A percentile compares a stretch with the other conserved stretches of the same genome.
Conservation (phyloP, 2,329 filamentous ascomycete genomes). For the Talaromyces sp. region DNA sequence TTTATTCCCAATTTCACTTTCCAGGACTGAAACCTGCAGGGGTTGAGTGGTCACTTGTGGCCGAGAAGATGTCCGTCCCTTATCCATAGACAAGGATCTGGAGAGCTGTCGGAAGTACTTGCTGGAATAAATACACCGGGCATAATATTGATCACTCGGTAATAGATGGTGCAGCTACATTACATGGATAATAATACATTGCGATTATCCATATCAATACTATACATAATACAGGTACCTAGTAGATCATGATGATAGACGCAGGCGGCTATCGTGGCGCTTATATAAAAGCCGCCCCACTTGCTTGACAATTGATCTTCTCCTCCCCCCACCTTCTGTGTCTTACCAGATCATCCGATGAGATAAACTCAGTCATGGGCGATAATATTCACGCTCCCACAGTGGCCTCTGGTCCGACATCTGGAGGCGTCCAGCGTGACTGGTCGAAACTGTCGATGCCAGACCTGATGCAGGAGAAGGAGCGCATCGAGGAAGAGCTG, state of each 20-base stretch:
- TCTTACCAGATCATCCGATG: conserved; percentile 15
- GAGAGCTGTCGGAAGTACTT: not conserved
- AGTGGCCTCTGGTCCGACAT: conserved; percentile 76
- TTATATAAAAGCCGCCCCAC: conserved; percentile 15
- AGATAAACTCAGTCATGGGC: conserved; percentile 64
- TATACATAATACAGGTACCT: too few relatives aligned
- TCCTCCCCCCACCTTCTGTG: not conserved
- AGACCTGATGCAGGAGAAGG: conserved; percentile 83
- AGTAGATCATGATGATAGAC: not conserved
- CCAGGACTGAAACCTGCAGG: conserved; percentile 2
- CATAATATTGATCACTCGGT: too few relatives aligned
- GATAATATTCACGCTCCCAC: conserved; percentile 68
- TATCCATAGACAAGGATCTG: not conserved
- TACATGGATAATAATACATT: too few relatives aligned
- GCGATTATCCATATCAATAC: too few relatives aligned
- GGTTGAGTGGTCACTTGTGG: not conserved
- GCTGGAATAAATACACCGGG: not conserved
- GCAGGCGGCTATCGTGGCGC: conserved; percentile 12
- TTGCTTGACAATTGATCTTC: not conserved
- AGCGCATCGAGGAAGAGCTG: conserved; percentile 81
- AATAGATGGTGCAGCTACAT: too few relatives aligned
- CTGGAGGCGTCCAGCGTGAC: conserved; percentile 61
- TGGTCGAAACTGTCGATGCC: conserved; percentile 69
- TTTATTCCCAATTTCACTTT: conserved; percentile 7
- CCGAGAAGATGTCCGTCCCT: too few relatives aligned